A percentile compares a stretch with the other conserved stretches of the same genome.
Conservation (phyloP, 805 yeast genomes). For the Wickerhamomyces rabaulensis region DNA sequence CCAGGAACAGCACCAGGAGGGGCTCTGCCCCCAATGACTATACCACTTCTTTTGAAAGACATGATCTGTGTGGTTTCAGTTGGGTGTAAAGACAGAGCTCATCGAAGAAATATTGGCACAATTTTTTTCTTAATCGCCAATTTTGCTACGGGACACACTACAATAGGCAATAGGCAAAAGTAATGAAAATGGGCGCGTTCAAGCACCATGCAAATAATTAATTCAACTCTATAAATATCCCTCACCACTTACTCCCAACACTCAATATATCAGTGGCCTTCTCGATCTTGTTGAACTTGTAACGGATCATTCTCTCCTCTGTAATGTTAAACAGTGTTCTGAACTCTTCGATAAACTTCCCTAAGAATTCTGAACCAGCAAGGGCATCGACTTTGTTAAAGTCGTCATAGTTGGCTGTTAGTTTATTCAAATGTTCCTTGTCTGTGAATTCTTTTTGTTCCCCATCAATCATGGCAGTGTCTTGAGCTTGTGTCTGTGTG, state of each 20-base stretch:
- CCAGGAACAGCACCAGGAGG: constrained; percentile 7
- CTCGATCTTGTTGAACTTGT: constrained; percentile 46
- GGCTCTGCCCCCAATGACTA: not conserved
- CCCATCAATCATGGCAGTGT: not conserved
- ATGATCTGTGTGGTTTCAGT: not conserved
- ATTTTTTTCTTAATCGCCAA: not conserved
- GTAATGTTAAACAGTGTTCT: constrained; percentile 25
- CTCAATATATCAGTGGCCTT: constrained; percentile 45
- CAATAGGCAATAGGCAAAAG: not conserved
- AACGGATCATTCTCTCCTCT: constrained; percentile 35
- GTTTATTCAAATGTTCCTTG: constrained; percentile 19
- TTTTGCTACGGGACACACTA: not conserved
- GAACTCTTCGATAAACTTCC: constrained; percentile 33
- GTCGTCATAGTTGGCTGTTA: constrained; percentile 26
- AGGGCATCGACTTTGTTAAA: constrained; percentile 30
- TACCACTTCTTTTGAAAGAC: not conserved
- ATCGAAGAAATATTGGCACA: not conserved
- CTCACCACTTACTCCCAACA: constrained; percentile 53
- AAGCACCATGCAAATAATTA: not conserved
- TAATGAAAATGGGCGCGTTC: not conserved
- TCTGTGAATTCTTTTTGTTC: not conserved
- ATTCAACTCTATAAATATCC: not conserved
- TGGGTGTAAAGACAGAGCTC: not conserved
- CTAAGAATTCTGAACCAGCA: constrained; percentile 4
- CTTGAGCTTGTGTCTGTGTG: constrained; percentile 12